Base-by-base conservation (phyloP, 345 rosid genomes). In the Lagerstroemia speciosa region DNA sequence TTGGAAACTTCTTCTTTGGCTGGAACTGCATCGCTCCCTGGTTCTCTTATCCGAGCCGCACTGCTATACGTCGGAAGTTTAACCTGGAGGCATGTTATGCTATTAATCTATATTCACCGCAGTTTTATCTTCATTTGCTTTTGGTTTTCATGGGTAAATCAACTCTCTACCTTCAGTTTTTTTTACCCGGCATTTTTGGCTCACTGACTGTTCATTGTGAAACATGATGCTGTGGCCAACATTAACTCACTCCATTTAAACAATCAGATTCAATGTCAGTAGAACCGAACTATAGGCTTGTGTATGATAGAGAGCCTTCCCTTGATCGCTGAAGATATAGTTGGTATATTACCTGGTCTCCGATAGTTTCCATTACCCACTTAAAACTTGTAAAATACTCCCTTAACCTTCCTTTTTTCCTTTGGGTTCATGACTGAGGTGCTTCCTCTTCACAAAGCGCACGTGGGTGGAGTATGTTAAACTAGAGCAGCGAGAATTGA, bases 21-120 rank as follows among this genome's bases (percentile, higher is more conserved):
- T 75, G 88, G 85, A 93, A 91, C 73, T 87, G 85, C 60, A 78
- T 93, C 52, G 98, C 97, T 40, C 98, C 98, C n/a, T 89, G 87
- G 82, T 87, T 84, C 78, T 91, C 98, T 26, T 84, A 78, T 67
- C 79, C 84, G 32, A 84, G 73, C 75, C 98, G 98, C 53, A 78
- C 90, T 2, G 89, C 91, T 16, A 85, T 89, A 36, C 94, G 98
- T 19, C 75, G 83, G 34, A 86, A 81, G 82, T 93, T 89, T 69
- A 93, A 93, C 81, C 83, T 93, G n/a, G 97, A 91, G 97, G 98
- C 76, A 80, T 79, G 84, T 41, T 14, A 5, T 10, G 15, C 12
- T 6, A 16, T 73, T 30, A 22, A 37, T 73, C 40, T 26, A 65
- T 41, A 33, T 40, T 22, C 11, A 62, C 12, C 10, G 17, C 46